These are phyloP conservation scores for Hypoxylon fragiforme DNA, from an alignment of 495 filamentous ascomycete species.

Conservation along the genomic window DNA sequence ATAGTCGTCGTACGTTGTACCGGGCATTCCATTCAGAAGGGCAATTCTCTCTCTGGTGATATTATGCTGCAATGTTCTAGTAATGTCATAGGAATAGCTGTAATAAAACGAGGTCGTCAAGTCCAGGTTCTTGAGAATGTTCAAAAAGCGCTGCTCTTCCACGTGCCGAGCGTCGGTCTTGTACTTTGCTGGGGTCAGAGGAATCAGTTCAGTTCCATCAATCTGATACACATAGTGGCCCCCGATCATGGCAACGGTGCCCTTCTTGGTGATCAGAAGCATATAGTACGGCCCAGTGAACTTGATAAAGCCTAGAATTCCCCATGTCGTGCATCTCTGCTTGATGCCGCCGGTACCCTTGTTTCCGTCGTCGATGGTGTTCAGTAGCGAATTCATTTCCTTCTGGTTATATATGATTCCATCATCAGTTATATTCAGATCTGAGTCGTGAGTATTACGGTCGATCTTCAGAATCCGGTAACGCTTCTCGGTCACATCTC, in stretches of 20 bases:
- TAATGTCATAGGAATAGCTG: constrained; percentile 97
- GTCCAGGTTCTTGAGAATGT: constrained; percentile 88
- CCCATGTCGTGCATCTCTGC: constrained; percentile 89
- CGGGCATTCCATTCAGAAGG: constrained; percentile 63
- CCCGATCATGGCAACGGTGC: constrained; percentile 92
- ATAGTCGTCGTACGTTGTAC: constrained; percentile 64
- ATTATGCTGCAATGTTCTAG: constrained; percentile 88
- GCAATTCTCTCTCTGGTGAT: constrained; percentile 78
- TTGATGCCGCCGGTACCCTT: constrained; percentile 88
- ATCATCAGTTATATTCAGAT: constrained; percentile 85
- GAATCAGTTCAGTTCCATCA: constrained; percentile 91
- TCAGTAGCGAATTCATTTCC: constrained; percentile 89
- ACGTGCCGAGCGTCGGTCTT: constrained; percentile 77
- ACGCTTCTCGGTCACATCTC: constrained; percentile 81
- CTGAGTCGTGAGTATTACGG: constrained; percentile 77
- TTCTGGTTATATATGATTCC: constrained; percentile 90
- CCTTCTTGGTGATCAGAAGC: constrained; percentile 93
- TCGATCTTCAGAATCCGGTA: constrained; percentile 95
- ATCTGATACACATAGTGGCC: constrained; percentile 96
- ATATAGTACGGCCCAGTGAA: constrained; percentile 98
- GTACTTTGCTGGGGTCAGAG: constrained; percentile 71
- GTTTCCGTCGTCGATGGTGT: constrained; percentile 95
- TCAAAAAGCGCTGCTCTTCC: constrained; percentile 86
- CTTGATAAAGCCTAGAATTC: constrained; percentile 88
- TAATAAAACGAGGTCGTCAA: constrained; percentile 93